These are phyloP conservation scores for Piper betle DNA, from an alignment of 164 flowering plant genomes.

Conservation along the genomic window DNA sequence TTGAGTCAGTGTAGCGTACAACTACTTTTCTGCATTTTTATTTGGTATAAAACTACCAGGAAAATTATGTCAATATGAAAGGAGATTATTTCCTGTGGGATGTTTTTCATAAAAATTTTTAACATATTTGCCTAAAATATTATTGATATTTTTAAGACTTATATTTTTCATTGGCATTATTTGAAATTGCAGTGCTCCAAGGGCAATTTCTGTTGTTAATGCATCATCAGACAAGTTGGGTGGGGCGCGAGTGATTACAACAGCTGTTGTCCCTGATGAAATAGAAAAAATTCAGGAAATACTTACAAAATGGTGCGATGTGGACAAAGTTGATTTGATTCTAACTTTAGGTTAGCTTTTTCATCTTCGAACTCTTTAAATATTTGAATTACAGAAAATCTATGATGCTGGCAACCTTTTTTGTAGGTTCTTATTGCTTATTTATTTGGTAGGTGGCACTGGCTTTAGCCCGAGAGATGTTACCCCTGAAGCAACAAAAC, in stretches of 20 bases:
- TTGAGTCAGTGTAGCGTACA: no score
- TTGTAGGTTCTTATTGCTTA: background rate
- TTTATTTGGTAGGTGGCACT: conserved; percentile 60
- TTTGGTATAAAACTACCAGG: no score
- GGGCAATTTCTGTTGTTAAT: conserved; percentile 75
- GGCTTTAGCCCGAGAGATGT: conserved; percentile 91
- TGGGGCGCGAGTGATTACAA: conserved; percentile 63
- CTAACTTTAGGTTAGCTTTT: conserved; percentile 62
- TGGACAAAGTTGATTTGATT: conserved; percentile 72
- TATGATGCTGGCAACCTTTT: background rate
- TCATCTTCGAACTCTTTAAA: background rate
- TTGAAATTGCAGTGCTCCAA: conserved; percentile 56
- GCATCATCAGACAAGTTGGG: conserved; percentile 74
- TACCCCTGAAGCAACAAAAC: conserved; percentile 96
- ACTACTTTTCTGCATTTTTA: no score
- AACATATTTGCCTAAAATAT: no score
- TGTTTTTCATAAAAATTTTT: no score
- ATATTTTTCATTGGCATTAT: background rate
- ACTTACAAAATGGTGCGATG: conserved; percentile 66
- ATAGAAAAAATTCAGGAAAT: conserved; percentile 47
- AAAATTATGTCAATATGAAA: no score
- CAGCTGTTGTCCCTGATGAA: conserved; percentile 85
- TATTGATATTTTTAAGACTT: no score
- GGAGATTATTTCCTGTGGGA: no score
- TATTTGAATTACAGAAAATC: background rate